Evolutionary conservation across 352 stramenopile genomes (phyloP).

Genomic region (Phytophthora colocasiae): DNA sequence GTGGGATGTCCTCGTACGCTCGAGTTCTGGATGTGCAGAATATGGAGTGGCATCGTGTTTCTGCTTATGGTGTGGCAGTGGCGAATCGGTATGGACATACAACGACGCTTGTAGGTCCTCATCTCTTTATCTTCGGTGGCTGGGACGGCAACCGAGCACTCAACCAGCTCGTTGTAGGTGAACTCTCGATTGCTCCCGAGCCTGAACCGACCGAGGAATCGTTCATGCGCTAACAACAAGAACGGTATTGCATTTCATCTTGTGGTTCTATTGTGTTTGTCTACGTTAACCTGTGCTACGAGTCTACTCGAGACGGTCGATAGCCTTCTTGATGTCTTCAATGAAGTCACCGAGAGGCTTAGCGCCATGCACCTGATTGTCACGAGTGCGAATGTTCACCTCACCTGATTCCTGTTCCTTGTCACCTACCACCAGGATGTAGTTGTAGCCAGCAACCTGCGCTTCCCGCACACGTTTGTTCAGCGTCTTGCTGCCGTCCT

Average conservation of each 20-base stretch:
- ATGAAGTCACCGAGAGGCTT: slow-evolving; percentile 66
- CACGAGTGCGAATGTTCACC: slow-evolving; percentile 84
- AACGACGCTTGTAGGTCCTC: slow-evolving; percentile 62
- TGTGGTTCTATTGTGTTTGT: slow-evolving; percentile 31
- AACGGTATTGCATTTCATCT: slow-evolving; percentile 21
- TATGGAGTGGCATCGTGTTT: slow-evolving; percentile 71
- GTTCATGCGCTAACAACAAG: slow-evolving; percentile 15
- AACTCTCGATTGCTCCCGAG: slow-evolving; percentile 42
- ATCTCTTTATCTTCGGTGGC: slow-evolving; percentile 82
- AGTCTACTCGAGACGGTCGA: slow-evolving; percentile 69
- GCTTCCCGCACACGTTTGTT: slow-evolving; percentile 87
- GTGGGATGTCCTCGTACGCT: slow-evolving; percentile 58
- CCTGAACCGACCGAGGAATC: slow-evolving; percentile 11
- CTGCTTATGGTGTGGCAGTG: slow-evolving; percentile 49
- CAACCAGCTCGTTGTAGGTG: slow-evolving; percentile 76
- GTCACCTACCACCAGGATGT: slow-evolving; percentile 85
- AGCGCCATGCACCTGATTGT: slow-evolving; percentile 83
- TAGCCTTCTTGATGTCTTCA: slow-evolving; percentile 56
- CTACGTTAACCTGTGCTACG: slow-evolving; percentile 13
- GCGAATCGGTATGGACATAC: slow-evolving; percentile 80
- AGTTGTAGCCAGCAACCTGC: slow-evolving; percentile 86
- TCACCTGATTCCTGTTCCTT: slow-evolving; percentile 60
- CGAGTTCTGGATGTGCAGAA: slow-evolving; percentile 62
- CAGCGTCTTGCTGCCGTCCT: slow-evolving; percentile 81
- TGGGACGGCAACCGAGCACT: slow-evolving; percentile 86